Percentiles rank a stretch among this genome's conserved stretches.
Conservation (phyloP, 2,329 filamentous ascomycete genomes). For the Pestalotiopsis sp. region DNA sequence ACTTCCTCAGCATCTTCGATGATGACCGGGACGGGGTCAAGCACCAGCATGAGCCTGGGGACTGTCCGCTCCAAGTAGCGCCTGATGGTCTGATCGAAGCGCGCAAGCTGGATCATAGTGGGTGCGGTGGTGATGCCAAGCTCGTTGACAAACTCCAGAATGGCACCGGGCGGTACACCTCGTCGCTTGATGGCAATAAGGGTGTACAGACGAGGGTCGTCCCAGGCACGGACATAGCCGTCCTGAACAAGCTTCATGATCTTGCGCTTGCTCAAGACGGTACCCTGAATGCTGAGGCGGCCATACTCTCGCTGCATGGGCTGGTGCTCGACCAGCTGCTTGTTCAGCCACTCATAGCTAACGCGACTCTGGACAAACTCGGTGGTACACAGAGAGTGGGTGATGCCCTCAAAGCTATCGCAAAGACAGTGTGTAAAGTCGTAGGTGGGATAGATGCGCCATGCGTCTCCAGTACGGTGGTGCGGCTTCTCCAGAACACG, state of each 20-base stretch:
- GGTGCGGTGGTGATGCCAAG: constrained; percentile 85
- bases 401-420: constrained; percentile 90
- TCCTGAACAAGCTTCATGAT: constrained; percentile 79
- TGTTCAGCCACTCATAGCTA: constrained; percentile 90
- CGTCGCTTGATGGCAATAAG: constrained; percentile 81
- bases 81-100: constrained; percentile 85
- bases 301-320: constrained; percentile 91
- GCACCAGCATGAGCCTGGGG: constrained; percentile 84
- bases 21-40: constrained; percentile 81
- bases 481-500: constrained; percentile 75
- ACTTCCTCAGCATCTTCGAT: constrained; percentile 79
- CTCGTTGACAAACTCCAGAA: constrained; percentile 88
- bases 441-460: constrained; percentile 95
- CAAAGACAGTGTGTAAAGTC: constrained; percentile 91
- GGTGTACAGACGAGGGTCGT: constrained; percentile 89
- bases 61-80: constrained; percentile 87
- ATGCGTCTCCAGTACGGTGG: constrained; percentile 78
- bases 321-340: constrained; percentile 79
- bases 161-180: constrained; percentile 85
- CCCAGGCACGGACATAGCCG: constrained; percentile 82
- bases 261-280: constrained; percentile 84
- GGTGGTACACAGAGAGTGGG: constrained; percentile 89
- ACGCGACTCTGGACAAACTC: constrained; percentile 86
- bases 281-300: constrained; percentile 77
- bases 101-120: constrained; percentile 76